Conservation (phyloP, 1,139 yeast genomes). For the Saccharomyces hybrid region DNA sequence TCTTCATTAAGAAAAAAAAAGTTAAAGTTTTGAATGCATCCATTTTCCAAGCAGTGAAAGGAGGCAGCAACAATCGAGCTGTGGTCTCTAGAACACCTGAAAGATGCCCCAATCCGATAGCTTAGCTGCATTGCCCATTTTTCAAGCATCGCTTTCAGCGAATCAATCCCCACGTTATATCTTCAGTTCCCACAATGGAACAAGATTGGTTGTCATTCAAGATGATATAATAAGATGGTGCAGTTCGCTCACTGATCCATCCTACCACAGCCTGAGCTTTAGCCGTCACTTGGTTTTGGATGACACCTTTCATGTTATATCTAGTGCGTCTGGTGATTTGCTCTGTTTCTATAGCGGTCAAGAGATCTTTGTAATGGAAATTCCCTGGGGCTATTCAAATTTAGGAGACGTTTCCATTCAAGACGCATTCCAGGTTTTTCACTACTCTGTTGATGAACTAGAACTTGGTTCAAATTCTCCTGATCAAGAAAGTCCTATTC, state of each 20-base stretch:
- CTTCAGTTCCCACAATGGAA: slow-evolving; percentile 15
- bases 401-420: slow-evolving; percentile 7
- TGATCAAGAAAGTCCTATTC: slow-evolving; percentile 36
- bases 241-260: not conserved
- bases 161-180: slow-evolving; percentile 8
- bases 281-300: slow-evolving; percentile 8
- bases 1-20: not conserved
- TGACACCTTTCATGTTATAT: slow-evolving; percentile 14
- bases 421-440: slow-evolving; percentile 20
- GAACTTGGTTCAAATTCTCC: not conserved
- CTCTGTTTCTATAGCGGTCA: slow-evolving; percentile 36
- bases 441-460: slow-evolving; percentile 4
- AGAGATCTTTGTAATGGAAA: slow-evolving; percentile 31
- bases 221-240: slow-evolving; percentile 24
- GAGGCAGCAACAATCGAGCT: not conserved
- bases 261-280: not conserved
- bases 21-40: slow-evolving; percentile 5
- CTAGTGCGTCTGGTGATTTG: slow-evolving; percentile 38
- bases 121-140: not conserved
- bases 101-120: not conserved
- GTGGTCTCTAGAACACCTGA: not conserved
- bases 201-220: slow-evolving; percentile 15
- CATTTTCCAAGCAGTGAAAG: slow-evolving; percentile 8
- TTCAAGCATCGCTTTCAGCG: not conserved
- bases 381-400: slow-evolving; percentile 24